Evolutionary conservation across 495 filamentous ascomycete species (phyloP), one percentile per base, ranked within the genome.

Genomic region (Penicillium coprophilum): DNA sequence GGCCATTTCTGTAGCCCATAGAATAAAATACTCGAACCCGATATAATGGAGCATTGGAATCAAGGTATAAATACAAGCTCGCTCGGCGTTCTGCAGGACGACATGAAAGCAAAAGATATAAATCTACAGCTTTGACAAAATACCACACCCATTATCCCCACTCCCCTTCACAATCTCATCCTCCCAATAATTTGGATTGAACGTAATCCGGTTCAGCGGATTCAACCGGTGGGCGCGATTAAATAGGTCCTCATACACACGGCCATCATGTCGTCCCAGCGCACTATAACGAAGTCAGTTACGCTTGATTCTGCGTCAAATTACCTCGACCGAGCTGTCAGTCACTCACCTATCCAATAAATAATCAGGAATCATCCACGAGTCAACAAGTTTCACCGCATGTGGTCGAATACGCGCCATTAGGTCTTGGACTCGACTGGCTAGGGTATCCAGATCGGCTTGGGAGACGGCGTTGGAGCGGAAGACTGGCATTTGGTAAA

Each of bases 161-260:
- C 63, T 65, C 20, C 76, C 78, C 56, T 72, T 73, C n/a, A 80
- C 64, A 59, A 80, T 74, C 59, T 80, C 77, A 50, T 78, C 76
- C 40, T 73, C 74, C 75, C 69, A 73, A 62, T 76, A 80, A 59
- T 79, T 68, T 4, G 69, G 70, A 55, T 80, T 79, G 59, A 80
- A 76, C 0, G 75, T 80, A 15, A 73, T 61, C 56, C 57, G 53
- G 51, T 80, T 79, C 50, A 81, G 57, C 4, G 77, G 76, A 55
- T 81, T 80, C 52, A 75, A 52, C 24, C 74, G 63, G 62, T 81
- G 77, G 4, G 75, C 76, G 5, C 72, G 57, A 38, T 77, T 70
- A 56, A 68, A 80, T 21, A 81, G 59, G 49, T 81, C 76, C 54
- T 80, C 77, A 53, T 81, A 81, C 8, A 79, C 77, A 28, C 68